Percentiles rank a stretch among this genome's conserved stretches.
These are phyloP conservation scores for Grigorovia yakushimaensis DNA, from an alignment of 805 yeast species.

Conservation along the genomic window DNA sequence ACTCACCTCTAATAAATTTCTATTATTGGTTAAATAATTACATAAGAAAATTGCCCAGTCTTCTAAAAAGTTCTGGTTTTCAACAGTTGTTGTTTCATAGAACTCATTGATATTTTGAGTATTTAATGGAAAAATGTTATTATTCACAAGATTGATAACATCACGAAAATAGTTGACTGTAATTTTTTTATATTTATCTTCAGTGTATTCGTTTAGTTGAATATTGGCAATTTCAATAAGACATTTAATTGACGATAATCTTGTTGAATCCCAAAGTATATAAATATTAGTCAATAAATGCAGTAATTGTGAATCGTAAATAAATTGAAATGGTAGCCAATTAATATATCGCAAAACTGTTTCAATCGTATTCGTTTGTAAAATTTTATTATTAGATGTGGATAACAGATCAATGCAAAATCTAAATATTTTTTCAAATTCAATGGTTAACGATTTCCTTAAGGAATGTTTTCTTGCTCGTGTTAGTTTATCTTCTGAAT, in stretches of 20 bases:
- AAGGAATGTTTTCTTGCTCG: slow-evolving; percentile 79
- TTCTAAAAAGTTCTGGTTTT: slow-evolving; percentile 85
- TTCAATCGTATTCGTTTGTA: slow-evolving; percentile 65
- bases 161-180: slow-evolving; percentile 57
- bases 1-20: slow-evolving; percentile 46
- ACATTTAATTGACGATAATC: slow-evolving; percentile 78
- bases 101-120: slow-evolving; percentile 56
- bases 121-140: slow-evolving; percentile 50
- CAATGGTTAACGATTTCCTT: slow-evolving; percentile 72
- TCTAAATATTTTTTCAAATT: slow-evolving; percentile 82
- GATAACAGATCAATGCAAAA: slow-evolving; percentile 75
- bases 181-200: slow-evolving; percentile 26
- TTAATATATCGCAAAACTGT: slow-evolving; percentile 60
- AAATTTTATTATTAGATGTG: background rate
- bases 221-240: slow-evolving; percentile 78
- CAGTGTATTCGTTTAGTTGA: slow-evolving; percentile 40
- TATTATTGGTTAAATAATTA: slow-evolving; percentile 68
- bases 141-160: slow-evolving; percentile 54
- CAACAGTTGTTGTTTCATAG: slow-evolving; percentile 60
- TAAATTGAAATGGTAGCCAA: slow-evolving; percentile 84
- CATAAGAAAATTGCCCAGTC: slow-evolving; percentile 89
- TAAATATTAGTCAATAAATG: slow-evolving; percentile 61
- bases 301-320: slow-evolving; percentile 75
- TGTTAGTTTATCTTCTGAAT: slow-evolving; percentile 75
- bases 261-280: slow-evolving; percentile 60